phyloP scores from a whole-genome alignment of 2,329 filamentous ascomycete species.

The Atkinsonella texensis region DNA sequence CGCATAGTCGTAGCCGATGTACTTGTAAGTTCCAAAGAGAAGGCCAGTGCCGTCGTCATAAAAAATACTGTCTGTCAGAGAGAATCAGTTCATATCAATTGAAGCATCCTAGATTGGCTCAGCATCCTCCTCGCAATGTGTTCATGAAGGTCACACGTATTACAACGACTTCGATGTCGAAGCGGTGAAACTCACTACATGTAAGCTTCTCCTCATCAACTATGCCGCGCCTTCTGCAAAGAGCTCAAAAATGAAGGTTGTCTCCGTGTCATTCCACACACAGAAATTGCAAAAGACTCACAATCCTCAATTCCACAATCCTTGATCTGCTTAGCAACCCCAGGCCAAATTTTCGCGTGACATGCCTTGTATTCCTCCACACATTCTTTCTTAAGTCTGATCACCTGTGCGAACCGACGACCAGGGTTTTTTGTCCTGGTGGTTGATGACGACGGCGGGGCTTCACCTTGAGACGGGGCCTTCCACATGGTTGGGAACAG shows the following conservation, averaged over 20 bases:
- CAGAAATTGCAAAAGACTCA: slow-evolving; percentile 21
- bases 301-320: slow-evolving; percentile 65
- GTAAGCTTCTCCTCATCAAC: background rate
- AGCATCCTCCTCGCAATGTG: background rate
- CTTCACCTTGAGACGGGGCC: slow-evolving; percentile 10
- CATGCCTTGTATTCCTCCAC: slow-evolving; percentile 60
- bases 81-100: background rate
- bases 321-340: slow-evolving; percentile 64
- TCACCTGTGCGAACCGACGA: slow-evolving; percentile 56
- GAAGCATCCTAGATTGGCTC: background rate
- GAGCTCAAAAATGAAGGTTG: background rate
- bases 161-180: background rate
- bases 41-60: slow-evolving; percentile 50
- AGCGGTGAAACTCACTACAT: background rate
- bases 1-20: slow-evolving; percentile 59
- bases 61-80: slow-evolving; percentile 54
- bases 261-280: background rate
- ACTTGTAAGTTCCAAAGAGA: slow-evolving; percentile 68
- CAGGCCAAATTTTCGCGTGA: slow-evolving; percentile 65
- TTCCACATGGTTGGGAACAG: slow-evolving; percentile 12
- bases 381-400: slow-evolving; percentile 56
- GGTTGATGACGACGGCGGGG: slow-evolving; percentile 4
- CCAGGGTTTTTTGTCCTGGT: slow-evolving; percentile 27
- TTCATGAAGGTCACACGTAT: background rate
- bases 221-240: background rate